phyloP scores from a whole-genome alignment of 192 early-diverging fungal species.

The Coemansia guatemalensis region DNA sequence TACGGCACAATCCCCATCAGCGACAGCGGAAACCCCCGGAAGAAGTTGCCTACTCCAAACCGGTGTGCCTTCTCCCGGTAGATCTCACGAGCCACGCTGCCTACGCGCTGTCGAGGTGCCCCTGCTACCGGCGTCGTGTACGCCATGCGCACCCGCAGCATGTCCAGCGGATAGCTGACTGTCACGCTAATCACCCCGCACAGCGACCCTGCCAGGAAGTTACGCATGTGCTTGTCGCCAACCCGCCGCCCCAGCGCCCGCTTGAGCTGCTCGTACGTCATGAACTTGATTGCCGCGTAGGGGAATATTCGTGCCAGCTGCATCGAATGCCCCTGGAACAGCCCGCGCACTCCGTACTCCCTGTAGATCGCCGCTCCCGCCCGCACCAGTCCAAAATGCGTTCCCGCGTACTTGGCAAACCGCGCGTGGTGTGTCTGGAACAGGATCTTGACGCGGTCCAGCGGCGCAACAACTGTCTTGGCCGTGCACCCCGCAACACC shows the following conservation, averaged over 20 bases:
- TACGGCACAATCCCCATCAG: slow-evolving; percentile 95
- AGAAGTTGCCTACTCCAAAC: slow-evolving; percentile 76
- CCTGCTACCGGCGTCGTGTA: slow-evolving; percentile 55
- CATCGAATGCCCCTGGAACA: slow-evolving; percentile 95
- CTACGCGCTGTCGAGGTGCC: slow-evolving; percentile 57
- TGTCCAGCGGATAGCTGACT: slow-evolving; percentile 91
- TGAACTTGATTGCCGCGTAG: slow-evolving; percentile 96
- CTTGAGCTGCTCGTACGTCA: slow-evolving; percentile 91
- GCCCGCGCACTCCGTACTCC: slow-evolving; percentile 69
- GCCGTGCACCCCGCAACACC: slow-evolving; percentile 59
- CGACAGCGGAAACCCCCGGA: slow-evolving; percentile 88
- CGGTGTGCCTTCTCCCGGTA: slow-evolving; percentile 72
- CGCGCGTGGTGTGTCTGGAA: slow-evolving; percentile 77
- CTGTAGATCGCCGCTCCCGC: slow-evolving; percentile 75
- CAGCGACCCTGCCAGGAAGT: slow-evolving; percentile 81
- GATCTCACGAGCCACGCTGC: slow-evolving; percentile 56
- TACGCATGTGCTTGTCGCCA: slow-evolving; percentile 64
- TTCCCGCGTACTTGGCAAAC: slow-evolving; percentile 60
- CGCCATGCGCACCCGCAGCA: slow-evolving; percentile 92
- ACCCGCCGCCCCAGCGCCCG: slow-evolving; percentile 63
- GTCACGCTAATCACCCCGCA: slow-evolving; percentile 85
- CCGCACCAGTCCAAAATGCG: slow-evolving; percentile 71
- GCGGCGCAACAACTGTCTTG: slow-evolving; percentile 75
- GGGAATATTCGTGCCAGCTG: slow-evolving; percentile 94
- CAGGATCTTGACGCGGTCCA: slow-evolving; percentile 84